A percentile compares a stretch with the other conserved stretches of the same genome.
phyloP scores from a whole-genome alignment of 345 rosid species.

The Euphorbia tirucalli region DNA sequence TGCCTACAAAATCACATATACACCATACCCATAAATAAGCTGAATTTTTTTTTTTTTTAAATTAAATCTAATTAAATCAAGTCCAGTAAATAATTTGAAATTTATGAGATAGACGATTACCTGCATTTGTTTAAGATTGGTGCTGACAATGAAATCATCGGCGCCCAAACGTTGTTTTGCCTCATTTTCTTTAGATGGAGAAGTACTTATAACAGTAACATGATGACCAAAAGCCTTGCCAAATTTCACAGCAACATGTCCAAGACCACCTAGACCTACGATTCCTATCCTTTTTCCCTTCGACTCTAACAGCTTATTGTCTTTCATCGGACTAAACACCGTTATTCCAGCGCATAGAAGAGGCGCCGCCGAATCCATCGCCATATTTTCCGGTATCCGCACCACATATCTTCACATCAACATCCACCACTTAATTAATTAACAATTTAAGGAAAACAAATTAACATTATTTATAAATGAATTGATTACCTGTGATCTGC shows the following conservation, averaged over 20 bases:
- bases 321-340: slow-evolving; percentile 52
- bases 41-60: too few relatives aligned
- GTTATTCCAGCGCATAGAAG: slow-evolving; percentile 59
- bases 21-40: too few relatives aligned
- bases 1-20: slow-evolving; percentile 28
- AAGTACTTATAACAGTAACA: slow-evolving; percentile 60
- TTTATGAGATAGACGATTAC: too few relatives aligned
- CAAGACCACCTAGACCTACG: slow-evolving; percentile 57
- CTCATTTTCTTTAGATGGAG: slow-evolving; percentile 51
- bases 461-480: too few relatives aligned
- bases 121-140: slow-evolving; percentile 43
- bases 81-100: too few relatives aligned
- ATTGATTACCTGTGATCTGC: slow-evolving; percentile 54
- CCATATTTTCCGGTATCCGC: slow-evolving; percentile 47
- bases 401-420: slow-evolving; percentile 53
- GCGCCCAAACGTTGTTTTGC: slow-evolving; percentile 53
- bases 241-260: slow-evolving; percentile 54
- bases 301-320: slow-evolving; percentile 32
- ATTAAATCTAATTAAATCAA: too few relatives aligned
- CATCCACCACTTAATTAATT: too few relatives aligned
- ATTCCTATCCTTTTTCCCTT: slow-evolving; percentile 43
- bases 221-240: slow-evolving; percentile 59
- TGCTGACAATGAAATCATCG: slow-evolving; percentile 51
- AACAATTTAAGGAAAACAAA: too few relatives aligned
- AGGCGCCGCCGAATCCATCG: slow-evolving; percentile 62